These are phyloP conservation scores for Quercus ilex DNA, from an alignment of 306 rosid genomes.

Conservation along the genomic window DNA sequence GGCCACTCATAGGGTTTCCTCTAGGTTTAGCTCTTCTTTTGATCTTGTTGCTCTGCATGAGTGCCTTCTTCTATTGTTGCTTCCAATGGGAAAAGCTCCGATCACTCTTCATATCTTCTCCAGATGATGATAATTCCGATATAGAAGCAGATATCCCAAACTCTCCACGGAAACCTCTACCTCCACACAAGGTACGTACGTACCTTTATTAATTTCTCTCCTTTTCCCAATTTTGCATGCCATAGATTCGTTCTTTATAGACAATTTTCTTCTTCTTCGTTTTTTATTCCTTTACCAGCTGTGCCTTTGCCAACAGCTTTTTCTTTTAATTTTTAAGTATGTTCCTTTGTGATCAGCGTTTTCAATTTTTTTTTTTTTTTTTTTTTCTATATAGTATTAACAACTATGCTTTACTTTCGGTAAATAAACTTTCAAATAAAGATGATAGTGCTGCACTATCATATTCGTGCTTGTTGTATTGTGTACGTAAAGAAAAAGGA, in stretches of 20 bases:
- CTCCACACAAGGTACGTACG: constrained; percentile 34
- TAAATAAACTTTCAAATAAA: too few species aligned
- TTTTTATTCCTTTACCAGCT: too few species aligned
- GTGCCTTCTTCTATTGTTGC: constrained; percentile 55
- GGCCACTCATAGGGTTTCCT: constrained; percentile 46
- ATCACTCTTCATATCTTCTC: constrained; percentile 23
- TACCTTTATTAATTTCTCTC: background rate
- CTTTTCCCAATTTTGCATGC: background rate
- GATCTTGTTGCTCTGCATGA: constrained; percentile 27
- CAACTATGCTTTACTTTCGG: too few species aligned
- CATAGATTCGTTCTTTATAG: too few species aligned
- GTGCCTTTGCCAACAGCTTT: too few species aligned
- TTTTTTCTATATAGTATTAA: too few species aligned
- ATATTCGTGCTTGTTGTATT: too few species aligned
- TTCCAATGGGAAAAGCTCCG: constrained; percentile 55
- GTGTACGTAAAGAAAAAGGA: too few species aligned
- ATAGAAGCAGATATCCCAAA: background rate
- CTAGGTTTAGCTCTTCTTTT: constrained; percentile 63
- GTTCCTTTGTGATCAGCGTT: too few species aligned
- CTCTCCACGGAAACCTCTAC: constrained; percentile 28
- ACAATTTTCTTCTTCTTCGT: too few species aligned
- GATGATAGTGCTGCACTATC: too few species aligned
- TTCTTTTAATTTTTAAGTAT: too few species aligned
- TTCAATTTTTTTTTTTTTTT: accelerated
- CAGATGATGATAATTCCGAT: background rate